A percentile compares a stretch with the other conserved stretches of the same genome.
Conservation (phyloP, 192 early-diverging fungal genomes). For the Gigaspora rosea region DNA sequence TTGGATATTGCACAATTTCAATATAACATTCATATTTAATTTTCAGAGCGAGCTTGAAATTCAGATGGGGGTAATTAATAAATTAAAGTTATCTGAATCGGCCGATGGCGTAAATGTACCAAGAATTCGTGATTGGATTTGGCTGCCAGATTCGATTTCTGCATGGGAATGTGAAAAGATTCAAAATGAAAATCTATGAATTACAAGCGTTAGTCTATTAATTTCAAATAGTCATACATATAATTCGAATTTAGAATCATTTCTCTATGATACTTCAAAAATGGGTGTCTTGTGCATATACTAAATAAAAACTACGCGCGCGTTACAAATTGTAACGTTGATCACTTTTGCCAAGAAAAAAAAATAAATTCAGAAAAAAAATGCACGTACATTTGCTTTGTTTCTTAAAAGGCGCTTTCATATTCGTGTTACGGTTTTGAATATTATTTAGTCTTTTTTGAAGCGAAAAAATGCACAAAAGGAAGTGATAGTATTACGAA, state of each 20-base stretch:
- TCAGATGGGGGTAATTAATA: background rate
- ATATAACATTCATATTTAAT: constrained; percentile 7
- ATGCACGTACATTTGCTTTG: background rate
- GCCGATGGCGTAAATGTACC: constrained; percentile 11
- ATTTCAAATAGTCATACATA: background rate
- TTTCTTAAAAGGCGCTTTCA: too few species aligned
- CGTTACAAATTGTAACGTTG: background rate
- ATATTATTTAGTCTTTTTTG: too few species aligned
- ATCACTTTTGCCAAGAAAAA: background rate
- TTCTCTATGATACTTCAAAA: too few species aligned
- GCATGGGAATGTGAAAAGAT: constrained; percentile 16
- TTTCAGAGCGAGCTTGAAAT: constrained; percentile 9
- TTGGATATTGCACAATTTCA: background rate
- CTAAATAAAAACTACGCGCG: background rate
- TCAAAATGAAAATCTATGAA: background rate
- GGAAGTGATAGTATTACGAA: too few species aligned
- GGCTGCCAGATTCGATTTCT: constrained; percentile 21
- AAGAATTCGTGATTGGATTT: constrained; percentile 11
- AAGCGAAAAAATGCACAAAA: too few species aligned
- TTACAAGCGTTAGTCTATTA: background rate
- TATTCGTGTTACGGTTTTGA: too few species aligned
- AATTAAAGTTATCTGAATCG: constrained; percentile 22
- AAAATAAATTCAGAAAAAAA: background rate
- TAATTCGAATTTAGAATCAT: background rate
- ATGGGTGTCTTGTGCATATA: background rate